These are phyloP conservation scores for Trichoderma pleuroti DNA, from an alignment of 2,329 filamentous ascomycete species.

Conservation along the genomic window DNA sequence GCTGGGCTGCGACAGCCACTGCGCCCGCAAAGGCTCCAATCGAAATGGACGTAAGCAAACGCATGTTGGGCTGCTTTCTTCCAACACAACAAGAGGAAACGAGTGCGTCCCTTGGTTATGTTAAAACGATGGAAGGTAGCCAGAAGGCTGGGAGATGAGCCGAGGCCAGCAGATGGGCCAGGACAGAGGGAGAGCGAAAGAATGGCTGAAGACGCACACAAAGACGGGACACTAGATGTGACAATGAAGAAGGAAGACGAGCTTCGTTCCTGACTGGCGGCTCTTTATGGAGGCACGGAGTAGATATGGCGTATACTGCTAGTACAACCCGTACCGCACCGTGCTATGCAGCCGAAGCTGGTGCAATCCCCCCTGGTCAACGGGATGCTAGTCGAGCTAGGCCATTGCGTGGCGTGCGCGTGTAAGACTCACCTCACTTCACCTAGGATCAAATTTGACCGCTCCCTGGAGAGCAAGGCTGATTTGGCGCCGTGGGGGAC, in stretches of 20 bases:
- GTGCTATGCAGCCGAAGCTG: not conserved
- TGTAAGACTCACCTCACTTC: conserved; percentile 16
- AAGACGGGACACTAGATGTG: not conserved
- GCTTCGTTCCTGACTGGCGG: not conserved
- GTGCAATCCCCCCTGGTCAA: conserved; percentile 11
- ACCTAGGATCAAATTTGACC: conserved; percentile 13
- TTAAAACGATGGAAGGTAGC: not conserved
- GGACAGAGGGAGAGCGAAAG: not conserved
- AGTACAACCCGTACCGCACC: not conserved
- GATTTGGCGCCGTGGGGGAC: not conserved
- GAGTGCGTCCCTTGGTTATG: conserved; percentile 5
- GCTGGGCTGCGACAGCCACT: not conserved
- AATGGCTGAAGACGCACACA: not conserved
- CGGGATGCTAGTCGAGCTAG: not conserved
- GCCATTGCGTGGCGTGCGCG: conserved; percentile 1
- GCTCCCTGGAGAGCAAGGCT: conserved; percentile 2
- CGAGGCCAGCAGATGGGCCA: not conserved
- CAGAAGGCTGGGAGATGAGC: not conserved
- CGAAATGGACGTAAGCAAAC: conserved; percentile 2
- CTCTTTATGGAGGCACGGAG: conserved; percentile 1
- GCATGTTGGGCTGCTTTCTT: not conserved
- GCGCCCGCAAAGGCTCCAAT: conserved; percentile 12
- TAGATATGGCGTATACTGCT: conserved; percentile 7
- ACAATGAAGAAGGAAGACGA: not conserved
- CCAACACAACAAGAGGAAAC: not conserved